phyloP scores from a whole-genome alignment of 2,329 filamentous ascomycete genomes.

The Arthroderma sp. region DNA sequence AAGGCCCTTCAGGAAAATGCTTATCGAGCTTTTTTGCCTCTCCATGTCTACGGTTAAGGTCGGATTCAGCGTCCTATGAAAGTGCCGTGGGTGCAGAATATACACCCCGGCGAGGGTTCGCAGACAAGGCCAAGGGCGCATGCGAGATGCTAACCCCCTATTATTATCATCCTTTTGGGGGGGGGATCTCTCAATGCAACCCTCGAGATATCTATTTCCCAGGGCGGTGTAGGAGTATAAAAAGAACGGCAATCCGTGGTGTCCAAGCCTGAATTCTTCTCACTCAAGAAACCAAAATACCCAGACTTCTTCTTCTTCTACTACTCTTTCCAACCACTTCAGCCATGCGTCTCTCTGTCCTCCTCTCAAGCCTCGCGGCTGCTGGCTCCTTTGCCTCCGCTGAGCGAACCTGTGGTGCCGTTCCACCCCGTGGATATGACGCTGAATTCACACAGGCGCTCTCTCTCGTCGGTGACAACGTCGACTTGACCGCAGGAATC shows the following conservation, averaged over 20 bases:
- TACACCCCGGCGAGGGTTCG: background rate
- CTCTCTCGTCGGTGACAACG: background rate
- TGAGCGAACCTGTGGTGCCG: constrained; percentile 7
- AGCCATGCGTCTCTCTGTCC: constrained; percentile 10
- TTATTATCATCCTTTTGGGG: too few relatives aligned
- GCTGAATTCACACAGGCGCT: constrained; percentile 4
- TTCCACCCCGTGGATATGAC: constrained; percentile 2
- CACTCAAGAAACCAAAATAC: background rate
- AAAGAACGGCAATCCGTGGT: background rate
- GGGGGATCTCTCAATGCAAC: background rate
- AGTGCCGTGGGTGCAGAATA: background rate
- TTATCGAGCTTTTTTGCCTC: background rate
- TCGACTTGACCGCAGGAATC: constrained; percentile 17
- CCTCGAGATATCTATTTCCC: background rate
- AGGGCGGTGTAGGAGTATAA: background rate
- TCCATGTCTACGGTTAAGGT: background rate
- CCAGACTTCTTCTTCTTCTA: too few relatives aligned
- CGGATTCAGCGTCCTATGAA: background rate
- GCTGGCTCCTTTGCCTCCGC: constrained; percentile 9
- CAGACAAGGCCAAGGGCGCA: background rate
- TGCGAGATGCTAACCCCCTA: background rate
- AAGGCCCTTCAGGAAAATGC: too few relatives aligned
- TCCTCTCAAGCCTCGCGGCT: constrained; percentile 7
- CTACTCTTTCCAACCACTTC: background rate
- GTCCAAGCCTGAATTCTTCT: background rate